These are phyloP conservation scores for Blastobotrys persicus DNA, from an alignment of 1,139 yeast genomes.

Conservation along the genomic window DNA sequence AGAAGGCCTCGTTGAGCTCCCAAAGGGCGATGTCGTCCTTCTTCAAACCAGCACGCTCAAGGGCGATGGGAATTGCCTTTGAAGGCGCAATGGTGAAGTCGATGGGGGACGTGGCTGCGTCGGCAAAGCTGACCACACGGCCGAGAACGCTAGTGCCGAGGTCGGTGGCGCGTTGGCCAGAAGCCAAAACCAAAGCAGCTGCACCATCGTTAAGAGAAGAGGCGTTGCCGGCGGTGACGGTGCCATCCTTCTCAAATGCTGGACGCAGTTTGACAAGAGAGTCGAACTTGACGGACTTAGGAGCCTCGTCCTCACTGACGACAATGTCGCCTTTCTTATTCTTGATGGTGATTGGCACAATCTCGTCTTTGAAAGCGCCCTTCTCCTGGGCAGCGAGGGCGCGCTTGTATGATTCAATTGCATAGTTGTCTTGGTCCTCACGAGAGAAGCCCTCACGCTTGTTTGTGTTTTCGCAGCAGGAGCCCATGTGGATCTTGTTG, in stretches of 20 bases:
- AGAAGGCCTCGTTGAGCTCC: conserved; percentile 91
- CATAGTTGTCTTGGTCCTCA: conserved; percentile 56
- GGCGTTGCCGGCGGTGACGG: conserved; percentile 93
- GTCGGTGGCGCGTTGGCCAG: conserved; percentile 69
- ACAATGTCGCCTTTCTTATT: conserved; percentile 50
- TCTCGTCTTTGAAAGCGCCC: conserved; percentile 52
- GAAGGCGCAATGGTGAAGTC: conserved; percentile 95
- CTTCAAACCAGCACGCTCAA: conserved; percentile 52
- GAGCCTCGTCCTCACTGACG: conserved; percentile 64
- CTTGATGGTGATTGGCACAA: conserved; percentile 54
- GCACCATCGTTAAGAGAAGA: conserved; percentile 94
- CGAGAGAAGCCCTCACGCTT: conserved; percentile 50
- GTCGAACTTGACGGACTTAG: conserved; percentile 63
- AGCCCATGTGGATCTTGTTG: conserved; percentile 57
- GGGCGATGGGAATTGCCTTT: conserved; percentile 83
- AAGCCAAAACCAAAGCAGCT: conserved; percentile 81
- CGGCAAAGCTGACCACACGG: conserved; percentile 84
- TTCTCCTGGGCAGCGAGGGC: conserved; percentile 47
- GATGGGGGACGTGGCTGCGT: conserved; percentile 86
- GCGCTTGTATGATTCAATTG: conserved; percentile 51
- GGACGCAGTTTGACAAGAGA: conserved; percentile 74
- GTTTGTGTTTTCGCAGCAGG: conserved; percentile 63
- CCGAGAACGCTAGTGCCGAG: conserved; percentile 65
- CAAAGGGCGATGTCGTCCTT: conserved; percentile 57
- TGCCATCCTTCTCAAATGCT: conserved; percentile 85